Evolutionary conservation across 2,329 filamentous ascomycete species (phyloP).

Genomic region (Calycina marina): DNA sequence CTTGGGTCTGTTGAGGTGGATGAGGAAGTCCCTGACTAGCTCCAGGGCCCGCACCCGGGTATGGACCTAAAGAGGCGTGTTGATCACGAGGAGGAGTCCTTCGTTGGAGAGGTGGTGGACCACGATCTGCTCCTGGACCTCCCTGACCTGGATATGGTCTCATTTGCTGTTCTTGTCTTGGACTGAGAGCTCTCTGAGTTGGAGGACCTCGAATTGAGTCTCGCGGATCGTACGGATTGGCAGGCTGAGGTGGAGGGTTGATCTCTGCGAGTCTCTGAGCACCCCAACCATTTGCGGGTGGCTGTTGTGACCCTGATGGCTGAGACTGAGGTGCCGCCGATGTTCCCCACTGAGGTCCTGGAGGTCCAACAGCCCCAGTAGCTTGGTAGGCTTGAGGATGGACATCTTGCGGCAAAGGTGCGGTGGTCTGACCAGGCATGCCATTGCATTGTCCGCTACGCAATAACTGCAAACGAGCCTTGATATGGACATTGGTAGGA

Average conservation of each 20-base stretch:
- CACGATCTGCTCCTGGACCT: constrained; percentile 37
- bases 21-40: constrained; percentile 32
- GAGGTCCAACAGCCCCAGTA: constrained; percentile 66
- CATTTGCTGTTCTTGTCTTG: constrained; percentile 57
- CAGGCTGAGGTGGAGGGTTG: constrained; percentile 57
- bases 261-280: constrained; percentile 67
- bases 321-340: constrained; percentile 78
- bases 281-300: constrained; percentile 42
- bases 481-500: constrained; percentile 87
- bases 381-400: constrained; percentile 89
- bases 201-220: constrained; percentile 56
- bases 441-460: constrained; percentile 66
- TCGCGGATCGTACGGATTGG: constrained; percentile 70
- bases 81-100: constrained; percentile 36
- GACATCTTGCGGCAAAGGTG: constrained; percentile 87
- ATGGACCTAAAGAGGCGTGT: constrained; percentile 18
- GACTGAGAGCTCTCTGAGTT: constrained; percentile 51
- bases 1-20: constrained; percentile 27
- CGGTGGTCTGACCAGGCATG: constrained; percentile 53
- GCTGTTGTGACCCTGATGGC: constrained; percentile 54
- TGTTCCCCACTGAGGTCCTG: constrained; percentile 79
- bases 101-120: constrained; percentile 40
- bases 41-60: constrained; percentile 18
- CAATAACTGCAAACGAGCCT: constrained; percentile 78
- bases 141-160: constrained; percentile 58